These are phyloP conservation scores for Sugiyamaella marilandica DNA, from an alignment of 805 yeast species.

Conservation along the genomic window DNA sequence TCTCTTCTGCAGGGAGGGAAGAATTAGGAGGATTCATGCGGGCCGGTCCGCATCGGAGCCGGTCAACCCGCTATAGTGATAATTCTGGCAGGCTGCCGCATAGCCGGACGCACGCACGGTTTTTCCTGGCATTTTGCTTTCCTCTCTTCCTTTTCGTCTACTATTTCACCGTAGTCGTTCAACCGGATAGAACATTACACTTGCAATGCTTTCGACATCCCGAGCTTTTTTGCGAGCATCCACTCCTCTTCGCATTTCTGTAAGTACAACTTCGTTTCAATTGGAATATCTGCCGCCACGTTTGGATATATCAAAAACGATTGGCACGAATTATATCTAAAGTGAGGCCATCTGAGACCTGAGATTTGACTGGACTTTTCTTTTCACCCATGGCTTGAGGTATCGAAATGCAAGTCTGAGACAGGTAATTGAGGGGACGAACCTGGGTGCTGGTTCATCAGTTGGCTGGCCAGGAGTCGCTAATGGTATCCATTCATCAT, in stretches of 20 bases:
- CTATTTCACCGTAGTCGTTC: neutral
- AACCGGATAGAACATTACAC: constrained; percentile 2
- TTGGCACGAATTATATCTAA: too few relatives aligned
- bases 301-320: too few relatives aligned
- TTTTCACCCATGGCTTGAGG: too few relatives aligned
- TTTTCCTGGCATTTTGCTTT: constrained; percentile 2
- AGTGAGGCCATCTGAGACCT: too few relatives aligned
- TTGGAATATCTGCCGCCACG: neutral
- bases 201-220: neutral
- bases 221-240: constrained; percentile 1
- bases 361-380: too few relatives aligned
- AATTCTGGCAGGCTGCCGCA: neutral
- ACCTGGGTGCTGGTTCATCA: too few relatives aligned
- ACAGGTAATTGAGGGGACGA: too few relatives aligned
- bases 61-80: neutral
- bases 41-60: neutral
- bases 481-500: too few relatives aligned
- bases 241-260: constrained; percentile 3
- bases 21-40: neutral
- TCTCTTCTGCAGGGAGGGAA: too few relatives aligned
- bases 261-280: neutral
- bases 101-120: constrained; percentile 4
- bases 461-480: too few relatives aligned
- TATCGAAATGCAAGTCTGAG: too few relatives aligned
- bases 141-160: neutral